Evolutionary conservation across 306 rosid genomes (phyloP).

Genomic region (Medicago ruthenica): DNA sequence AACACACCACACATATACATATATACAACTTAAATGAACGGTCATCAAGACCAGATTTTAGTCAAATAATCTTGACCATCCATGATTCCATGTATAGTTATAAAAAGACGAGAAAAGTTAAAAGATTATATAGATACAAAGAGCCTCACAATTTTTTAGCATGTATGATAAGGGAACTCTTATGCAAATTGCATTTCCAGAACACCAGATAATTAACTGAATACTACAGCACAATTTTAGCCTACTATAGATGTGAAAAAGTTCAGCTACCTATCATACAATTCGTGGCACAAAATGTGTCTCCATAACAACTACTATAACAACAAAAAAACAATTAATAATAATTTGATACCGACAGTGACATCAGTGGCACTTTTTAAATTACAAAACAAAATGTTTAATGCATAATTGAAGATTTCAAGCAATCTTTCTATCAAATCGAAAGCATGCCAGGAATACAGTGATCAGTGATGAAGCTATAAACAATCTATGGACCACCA

Average conservation of each 20-base stretch:
- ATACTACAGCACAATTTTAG: not conserved
- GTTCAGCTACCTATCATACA: too few relatives aligned
- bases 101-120: not conserved
- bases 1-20: too few relatives aligned
- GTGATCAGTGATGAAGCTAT: not conserved
- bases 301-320: not conserved
- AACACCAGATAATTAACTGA: conserved; percentile 6
- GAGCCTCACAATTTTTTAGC: not conserved
- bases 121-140: not conserved
- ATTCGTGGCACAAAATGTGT: too few relatives aligned
- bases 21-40: too few relatives aligned
- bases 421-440: conserved; percentile 12
- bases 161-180: not conserved
- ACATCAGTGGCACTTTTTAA: not conserved
- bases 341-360: conserved; percentile 8
- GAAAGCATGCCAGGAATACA: not conserved
- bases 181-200: not conserved
- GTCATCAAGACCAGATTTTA: not conserved
- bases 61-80: not conserved
- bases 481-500: conserved; percentile 11
- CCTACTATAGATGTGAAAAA: conserved; percentile 17
- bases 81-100: not conserved
- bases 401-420: conserved; percentile 7
- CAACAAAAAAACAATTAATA: not conserved
- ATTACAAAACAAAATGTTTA: too few relatives aligned